Percentiles rank a stretch among this genome's conserved stretches.
phyloP scores from a whole-genome alignment of 2,329 filamentous ascomycete genomes.

The Thielaviopsis populi region DNA sequence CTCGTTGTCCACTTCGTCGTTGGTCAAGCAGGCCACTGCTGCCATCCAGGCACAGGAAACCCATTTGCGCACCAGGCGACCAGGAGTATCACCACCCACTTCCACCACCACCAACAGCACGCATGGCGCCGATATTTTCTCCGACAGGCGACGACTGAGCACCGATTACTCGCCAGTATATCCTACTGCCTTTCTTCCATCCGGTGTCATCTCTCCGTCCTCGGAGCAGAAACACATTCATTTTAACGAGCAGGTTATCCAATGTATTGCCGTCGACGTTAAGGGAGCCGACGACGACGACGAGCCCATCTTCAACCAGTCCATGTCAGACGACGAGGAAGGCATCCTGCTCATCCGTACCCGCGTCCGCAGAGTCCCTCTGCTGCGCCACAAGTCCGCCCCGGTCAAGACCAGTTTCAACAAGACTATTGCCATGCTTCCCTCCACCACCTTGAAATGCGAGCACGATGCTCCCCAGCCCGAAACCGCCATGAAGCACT shows the following conservation, averaged over 20 bases:
- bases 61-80: conserved; percentile 34
- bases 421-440: conserved; percentile 77
- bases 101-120: conserved; percentile 28
- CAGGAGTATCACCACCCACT: conserved; percentile 31
- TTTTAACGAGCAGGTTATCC: conserved; percentile 90
- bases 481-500: conserved; percentile 47
- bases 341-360: conserved; percentile 61
- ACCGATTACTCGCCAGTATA: conserved; percentile 20
- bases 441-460: conserved; percentile 77
- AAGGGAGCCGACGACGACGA: conserved; percentile 59
- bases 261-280: conserved; percentile 84
- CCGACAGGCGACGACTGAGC: conserved; percentile 24
- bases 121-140: conserved; percentile 51
- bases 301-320: neutral
- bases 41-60: conserved; percentile 71
- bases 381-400: conserved; percentile 32
- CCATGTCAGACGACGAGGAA: conserved; percentile 46
- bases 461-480: conserved; percentile 60
- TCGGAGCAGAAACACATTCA: conserved; percentile 73
- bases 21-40: conserved; percentile 78
- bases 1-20: conserved; percentile 73
- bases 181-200: conserved; percentile 48
- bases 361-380: conserved; percentile 37
- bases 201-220: conserved; percentile 49
- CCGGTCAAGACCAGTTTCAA: conserved; percentile 38